Percentiles rank a stretch among this genome's conserved stretches.
phyloP scores from a whole-genome alignment of 768 basidiomycete genomes.

The Zangia roseola region DNA sequence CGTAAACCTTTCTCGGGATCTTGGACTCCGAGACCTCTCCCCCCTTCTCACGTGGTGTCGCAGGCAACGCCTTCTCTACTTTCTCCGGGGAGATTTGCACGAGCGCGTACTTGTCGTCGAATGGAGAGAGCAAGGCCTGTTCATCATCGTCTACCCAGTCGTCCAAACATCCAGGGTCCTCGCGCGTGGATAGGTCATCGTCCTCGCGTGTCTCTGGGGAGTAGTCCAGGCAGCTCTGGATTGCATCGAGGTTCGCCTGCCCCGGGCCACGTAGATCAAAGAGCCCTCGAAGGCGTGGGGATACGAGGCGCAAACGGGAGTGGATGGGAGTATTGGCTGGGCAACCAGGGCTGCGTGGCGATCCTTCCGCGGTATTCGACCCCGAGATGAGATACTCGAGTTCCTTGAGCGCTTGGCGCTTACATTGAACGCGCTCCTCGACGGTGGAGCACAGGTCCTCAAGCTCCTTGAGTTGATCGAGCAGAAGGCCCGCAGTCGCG shows the following conservation, averaged over 20 bases:
- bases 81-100: background rate
- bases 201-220: constrained; percentile 12
- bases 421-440: constrained; percentile 23
- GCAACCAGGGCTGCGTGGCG: constrained; percentile 17
- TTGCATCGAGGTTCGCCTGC: constrained; percentile 18
- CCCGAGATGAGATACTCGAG: constrained; percentile 24
- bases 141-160: constrained; percentile 30
- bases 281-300: constrained; percentile 32
- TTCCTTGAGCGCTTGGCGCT: constrained; percentile 21
- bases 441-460: constrained; percentile 21
- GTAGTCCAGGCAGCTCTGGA: constrained; percentile 27
- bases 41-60: constrained; percentile 4
- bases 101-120: constrained; percentile 24
- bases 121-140: constrained; percentile 21
- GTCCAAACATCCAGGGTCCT: constrained; percentile 9
- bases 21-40: constrained; percentile 10
- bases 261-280: constrained; percentile 31
- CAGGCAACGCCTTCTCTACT: constrained; percentile 16
- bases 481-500: constrained; percentile 28
- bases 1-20: constrained; percentile 21
- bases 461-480: constrained; percentile 27
- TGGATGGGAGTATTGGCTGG: constrained; percentile 23
- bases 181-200: constrained; percentile 3
- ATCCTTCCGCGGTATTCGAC: constrained; percentile 6
- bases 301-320: constrained; percentile 11